A percentile compares a stretch with the other conserved stretches of the same genome.
These are phyloP conservation scores for Penicillium verhagenii DNA, from an alignment of 495 filamentous ascomycete species.

Conservation along the genomic window DNA sequence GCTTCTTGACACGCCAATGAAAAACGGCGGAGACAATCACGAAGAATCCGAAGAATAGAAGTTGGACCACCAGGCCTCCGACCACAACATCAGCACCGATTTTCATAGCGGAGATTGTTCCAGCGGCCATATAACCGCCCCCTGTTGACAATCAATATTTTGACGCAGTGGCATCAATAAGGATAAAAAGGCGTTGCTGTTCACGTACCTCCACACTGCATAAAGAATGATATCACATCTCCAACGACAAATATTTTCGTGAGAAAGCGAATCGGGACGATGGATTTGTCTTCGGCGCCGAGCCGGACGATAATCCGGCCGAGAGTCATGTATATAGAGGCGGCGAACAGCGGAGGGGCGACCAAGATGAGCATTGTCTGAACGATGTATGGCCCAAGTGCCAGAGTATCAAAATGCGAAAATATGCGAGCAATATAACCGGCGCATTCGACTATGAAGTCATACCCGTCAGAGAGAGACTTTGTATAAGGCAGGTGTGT, in stretches of 20 bases:
- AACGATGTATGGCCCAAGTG: conserved; percentile 28
- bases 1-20: conserved; percentile 30
- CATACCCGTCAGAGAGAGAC: background rate
- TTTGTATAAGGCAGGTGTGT: too few relatives aligned
- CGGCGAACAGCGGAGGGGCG: conserved; percentile 45
- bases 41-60: conserved; percentile 46
- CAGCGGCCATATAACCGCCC: conserved; percentile 27
- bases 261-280: conserved; percentile 14
- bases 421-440: conserved; percentile 25
- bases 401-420: conserved; percentile 20
- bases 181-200: background rate
- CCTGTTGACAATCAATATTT: conserved; percentile 9
- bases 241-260: conserved; percentile 31
- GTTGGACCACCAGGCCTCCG: conserved; percentile 38
- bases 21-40: conserved; percentile 34
- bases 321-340: conserved; percentile 59
- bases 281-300: conserved; percentile 31
- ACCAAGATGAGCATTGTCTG: conserved; percentile 35
- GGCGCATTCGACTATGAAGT: conserved; percentile 20
- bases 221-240: conserved; percentile 26
- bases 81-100: conserved; percentile 37
- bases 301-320: conserved; percentile 44
- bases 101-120: conserved; percentile 17
- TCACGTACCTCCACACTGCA: conserved; percentile 23
- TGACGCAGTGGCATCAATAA: background rate